These are phyloP conservation scores for Fusarium sp. DNA, from an alignment of 2,329 filamentous ascomycete genomes.

Conservation along the genomic window DNA sequence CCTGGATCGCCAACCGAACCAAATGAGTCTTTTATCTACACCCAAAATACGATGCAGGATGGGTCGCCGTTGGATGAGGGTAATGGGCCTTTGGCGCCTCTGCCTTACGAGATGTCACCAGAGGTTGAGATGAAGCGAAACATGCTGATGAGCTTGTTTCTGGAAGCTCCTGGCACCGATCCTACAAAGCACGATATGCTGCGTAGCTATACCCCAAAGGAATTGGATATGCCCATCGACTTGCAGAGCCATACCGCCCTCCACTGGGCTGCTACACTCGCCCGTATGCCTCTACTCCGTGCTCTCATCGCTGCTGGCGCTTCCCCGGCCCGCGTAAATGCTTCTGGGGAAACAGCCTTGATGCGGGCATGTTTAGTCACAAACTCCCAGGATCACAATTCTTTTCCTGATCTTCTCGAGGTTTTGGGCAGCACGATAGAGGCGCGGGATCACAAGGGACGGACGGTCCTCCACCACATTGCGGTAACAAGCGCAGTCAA, in stretches of 20 bases:
- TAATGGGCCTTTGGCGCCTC: conserved; percentile 71
- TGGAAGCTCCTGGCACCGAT: conserved; percentile 78
- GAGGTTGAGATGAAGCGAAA: conserved; percentile 84
- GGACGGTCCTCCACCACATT: conserved; percentile 96
- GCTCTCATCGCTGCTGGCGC: conserved; percentile 86
- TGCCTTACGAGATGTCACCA: conserved; percentile 70
- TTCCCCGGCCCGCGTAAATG: conserved; percentile 88
- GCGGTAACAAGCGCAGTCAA: conserved; percentile 96
- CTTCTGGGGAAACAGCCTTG: conserved; percentile 88
- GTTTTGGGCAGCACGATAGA: conserved; percentile 91
- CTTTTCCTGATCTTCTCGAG: conserved; percentile 91
- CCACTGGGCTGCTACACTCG: conserved; percentile 96
- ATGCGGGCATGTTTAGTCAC: conserved; percentile 94
- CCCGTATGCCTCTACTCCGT: conserved; percentile 83
- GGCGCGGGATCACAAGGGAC: conserved; percentile 86
- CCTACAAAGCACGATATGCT: conserved; percentile 82
- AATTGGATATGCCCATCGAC: conserved; percentile 94
- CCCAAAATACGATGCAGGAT: conserved; percentile 62
- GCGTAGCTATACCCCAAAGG: conserved; percentile 77
- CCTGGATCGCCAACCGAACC: conserved; percentile 82
- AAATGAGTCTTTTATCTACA: conserved; percentile 82
- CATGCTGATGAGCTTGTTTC: conserved; percentile 84
- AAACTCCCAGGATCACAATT: conserved; percentile 91
- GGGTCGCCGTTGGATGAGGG: conserved; percentile 61
- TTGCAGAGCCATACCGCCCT: conserved; percentile 88